A percentile compares a stretch with the other conserved stretches of the same genome.
phyloP scores from a whole-genome alignment of 495 filamentous ascomycete genomes.

The Amniculicola lignicola region DNA sequence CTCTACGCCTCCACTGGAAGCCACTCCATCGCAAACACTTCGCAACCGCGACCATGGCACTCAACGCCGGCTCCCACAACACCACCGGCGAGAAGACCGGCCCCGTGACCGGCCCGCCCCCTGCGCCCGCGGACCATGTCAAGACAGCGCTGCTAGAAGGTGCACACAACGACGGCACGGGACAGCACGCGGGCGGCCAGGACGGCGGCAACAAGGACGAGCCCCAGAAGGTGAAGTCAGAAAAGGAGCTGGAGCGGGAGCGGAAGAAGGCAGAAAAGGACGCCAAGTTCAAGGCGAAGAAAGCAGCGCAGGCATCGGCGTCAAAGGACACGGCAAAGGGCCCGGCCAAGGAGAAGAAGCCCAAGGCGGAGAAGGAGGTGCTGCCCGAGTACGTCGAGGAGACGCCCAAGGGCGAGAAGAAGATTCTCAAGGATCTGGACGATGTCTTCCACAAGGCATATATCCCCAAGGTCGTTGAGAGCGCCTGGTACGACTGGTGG shows the following conservation, averaged over 20 bases:
- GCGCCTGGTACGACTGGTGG: conserved; percentile 59
- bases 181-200: conserved; percentile 39
- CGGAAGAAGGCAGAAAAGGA: conserved; percentile 59
- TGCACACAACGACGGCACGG: conserved; percentile 39
- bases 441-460: conserved; percentile 51
- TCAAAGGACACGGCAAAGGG: conserved; percentile 39
- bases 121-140: conserved; percentile 23
- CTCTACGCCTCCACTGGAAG: background rate
- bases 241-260: conserved; percentile 53
- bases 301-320: conserved; percentile 49
- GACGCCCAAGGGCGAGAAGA: conserved; percentile 44
- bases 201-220: conserved; percentile 41
- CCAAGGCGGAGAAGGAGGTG: conserved; percentile 42
- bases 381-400: conserved; percentile 43
- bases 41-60: conserved; percentile 31
- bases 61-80: conserved; percentile 36
- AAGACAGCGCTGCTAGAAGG: conserved; percentile 35
- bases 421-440: conserved; percentile 44
- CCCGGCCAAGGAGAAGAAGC: conserved; percentile 50
- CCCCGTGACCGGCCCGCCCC: conserved; percentile 31
- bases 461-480: conserved; percentile 56
- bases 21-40: background rate
- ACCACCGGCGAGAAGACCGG: conserved; percentile 36
- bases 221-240: conserved; percentile 44
- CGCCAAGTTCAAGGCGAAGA: conserved; percentile 59